These are phyloP conservation scores for Phytopythium oedochilum DNA, from an alignment of 352 stramenopile species.

Conservation along the genomic window DNA sequence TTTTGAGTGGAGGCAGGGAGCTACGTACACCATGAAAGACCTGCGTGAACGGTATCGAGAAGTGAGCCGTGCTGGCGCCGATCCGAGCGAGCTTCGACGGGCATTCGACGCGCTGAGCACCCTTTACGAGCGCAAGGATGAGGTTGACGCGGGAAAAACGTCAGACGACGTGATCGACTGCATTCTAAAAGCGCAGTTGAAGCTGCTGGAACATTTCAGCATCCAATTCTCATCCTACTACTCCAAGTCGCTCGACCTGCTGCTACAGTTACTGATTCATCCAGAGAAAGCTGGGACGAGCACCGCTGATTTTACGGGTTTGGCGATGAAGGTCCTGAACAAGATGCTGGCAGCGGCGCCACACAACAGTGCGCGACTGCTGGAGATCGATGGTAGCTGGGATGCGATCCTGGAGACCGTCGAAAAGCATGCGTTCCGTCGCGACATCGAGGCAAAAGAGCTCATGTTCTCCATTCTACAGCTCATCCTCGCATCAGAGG, in stretches of 20 bases:
- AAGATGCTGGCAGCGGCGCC: conserved; percentile 34
- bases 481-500: conserved; percentile 41
- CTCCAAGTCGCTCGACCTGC: conserved; percentile 54
- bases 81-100: conserved; percentile 41
- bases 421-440: conserved; percentile 32
- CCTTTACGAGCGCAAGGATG: conserved; percentile 45
- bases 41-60: conserved; percentile 61
- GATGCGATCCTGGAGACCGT: conserved; percentile 39
- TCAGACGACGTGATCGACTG: conserved; percentile 67
- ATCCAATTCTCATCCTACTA: conserved; percentile 81
- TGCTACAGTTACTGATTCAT: conserved; percentile 26
- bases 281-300: conserved; percentile 5
- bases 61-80: conserved; percentile 41
- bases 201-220: conserved; percentile 64
- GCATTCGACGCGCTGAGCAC: conserved; percentile 59
- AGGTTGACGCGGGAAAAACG: conserved; percentile 41
- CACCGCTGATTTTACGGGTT: conserved; percentile 9
- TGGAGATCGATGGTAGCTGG: conserved; percentile 45
- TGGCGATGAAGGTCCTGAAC: conserved; percentile 34
- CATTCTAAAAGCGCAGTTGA: conserved; percentile 61
- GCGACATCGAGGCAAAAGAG: conserved; percentile 39
- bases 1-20: conserved; percentile 59
- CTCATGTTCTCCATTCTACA: conserved; percentile 50
- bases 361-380: conserved; percentile 40
- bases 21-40: conserved; percentile 36